Base-by-base conservation (phyloP, 768 basidiomycete species). In the Rhodotorula diobovata region DNA sequence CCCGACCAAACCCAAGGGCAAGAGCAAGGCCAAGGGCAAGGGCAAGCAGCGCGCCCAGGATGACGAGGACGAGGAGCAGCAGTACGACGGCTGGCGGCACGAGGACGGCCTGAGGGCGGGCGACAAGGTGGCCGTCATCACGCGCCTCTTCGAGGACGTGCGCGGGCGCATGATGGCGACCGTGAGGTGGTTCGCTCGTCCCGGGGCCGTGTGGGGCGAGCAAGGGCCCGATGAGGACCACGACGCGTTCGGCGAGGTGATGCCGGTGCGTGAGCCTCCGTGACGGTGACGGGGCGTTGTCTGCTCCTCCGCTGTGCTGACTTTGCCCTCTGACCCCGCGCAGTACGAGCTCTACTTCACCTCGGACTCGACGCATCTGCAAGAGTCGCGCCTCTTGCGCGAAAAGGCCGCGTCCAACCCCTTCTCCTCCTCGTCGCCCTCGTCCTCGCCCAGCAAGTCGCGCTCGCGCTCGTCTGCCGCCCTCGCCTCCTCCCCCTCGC, bases 261-360 rank as follows among this genome's bases (percentile, higher is more conserved):
- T 67, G 34, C 65, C 65, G 23, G 63, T 66, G 28, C 54, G 11
- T 32, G 23, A n/a, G 8, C 39, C 39, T 41, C 39, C 15, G 39
- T 41, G 39, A 41, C 39, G 39, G 15, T 8, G 39, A 15, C 39
- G 16, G 21, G 20, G 14, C 15, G 23, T n/a, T n/a, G 65, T 32
- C 54, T 35, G 21, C 1, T 20, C 20, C 25, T 54, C 35, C 30
- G 45, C 28, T 39, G 34, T n/a, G 11, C 20, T 28, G 63, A 12
- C 35, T 32, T 18, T 18, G 55, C 5, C 55, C 8, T 8, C 25
- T 21, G 10, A 28, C 25, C 7, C 41, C 53, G n/a, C 9, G 15
- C 68, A 76, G 75, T 69, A 68, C 60, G 75, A 76, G 41, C 56
- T 76, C 15, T 76, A 76, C 46, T 76, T 73, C 61, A 68, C 75